phyloP scores from a whole-genome alignment of 495 filamentous ascomycete species.

The Aspergillus egyptiacus region DNA sequence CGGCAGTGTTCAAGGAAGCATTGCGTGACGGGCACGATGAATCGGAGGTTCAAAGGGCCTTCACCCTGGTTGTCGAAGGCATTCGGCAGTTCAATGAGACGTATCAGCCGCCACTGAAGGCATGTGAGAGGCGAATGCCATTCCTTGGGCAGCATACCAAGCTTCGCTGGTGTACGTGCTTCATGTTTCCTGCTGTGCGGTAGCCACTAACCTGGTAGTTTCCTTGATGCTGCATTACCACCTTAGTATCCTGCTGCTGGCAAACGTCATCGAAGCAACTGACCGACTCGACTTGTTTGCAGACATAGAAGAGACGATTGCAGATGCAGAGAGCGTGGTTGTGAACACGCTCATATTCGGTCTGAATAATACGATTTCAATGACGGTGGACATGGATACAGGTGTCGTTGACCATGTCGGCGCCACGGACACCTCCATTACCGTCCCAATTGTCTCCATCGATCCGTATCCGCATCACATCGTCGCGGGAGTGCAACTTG shows the following conservation, averaged over 20 bases:
- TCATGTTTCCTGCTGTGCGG: background rate
- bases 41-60: slow-evolving; percentile 1
- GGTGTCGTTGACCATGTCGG: background rate
- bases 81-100: slow-evolving; percentile 5
- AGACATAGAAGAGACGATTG: slow-evolving; percentile 1
- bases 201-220: background rate
- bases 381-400: background rate
- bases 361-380: slow-evolving; percentile 1
- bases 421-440: background rate
- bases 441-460: background rate
- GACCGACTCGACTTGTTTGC: background rate
- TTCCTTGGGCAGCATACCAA: slow-evolving; percentile 4
- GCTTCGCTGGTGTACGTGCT: slow-evolving; percentile 10
- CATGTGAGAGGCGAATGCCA: slow-evolving; percentile 1
- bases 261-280: slow-evolving; percentile 1
- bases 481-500: slow-evolving; percentile 2
- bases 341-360: slow-evolving; percentile 2
- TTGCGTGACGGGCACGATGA: slow-evolving; percentile 7
- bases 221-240: slow-evolving; percentile 7
- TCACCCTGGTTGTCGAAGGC: background rate
- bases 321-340: background rate
- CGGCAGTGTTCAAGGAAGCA: slow-evolving; percentile 9
- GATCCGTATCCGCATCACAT: slow-evolving; percentile 9
- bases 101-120: background rate
- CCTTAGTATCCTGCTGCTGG: slow-evolving; percentile 3